phyloP scores from a whole-genome alignment of 306 rosid genomes.

The Delonix regia region DNA sequence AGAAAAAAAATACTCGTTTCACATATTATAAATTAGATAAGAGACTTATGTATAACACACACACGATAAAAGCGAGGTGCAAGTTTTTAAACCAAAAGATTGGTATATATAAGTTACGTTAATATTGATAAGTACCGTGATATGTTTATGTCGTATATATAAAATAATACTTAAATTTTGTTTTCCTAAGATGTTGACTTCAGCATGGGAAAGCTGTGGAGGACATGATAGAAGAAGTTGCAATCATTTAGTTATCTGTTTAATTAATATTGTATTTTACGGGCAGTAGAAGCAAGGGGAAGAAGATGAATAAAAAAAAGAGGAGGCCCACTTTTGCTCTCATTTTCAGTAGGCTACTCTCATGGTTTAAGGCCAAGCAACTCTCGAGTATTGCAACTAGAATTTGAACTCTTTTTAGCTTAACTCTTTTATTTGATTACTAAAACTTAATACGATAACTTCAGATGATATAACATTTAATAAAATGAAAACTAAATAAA shows the following conservation, averaged over 20 bases:
- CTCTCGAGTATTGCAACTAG: neutral
- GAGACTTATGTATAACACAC: no score
- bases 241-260: neutral
- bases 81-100: no score
- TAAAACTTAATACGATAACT: neutral
- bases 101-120: no score
- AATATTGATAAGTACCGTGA: no score
- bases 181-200: conserved; percentile 18
- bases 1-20: no score
- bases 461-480: no score
- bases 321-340: neutral
- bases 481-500: no score
- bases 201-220: conserved; percentile 15
- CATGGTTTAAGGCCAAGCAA: neutral
- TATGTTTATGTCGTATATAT: no score
- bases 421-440: neutral
- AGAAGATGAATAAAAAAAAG: neutral
- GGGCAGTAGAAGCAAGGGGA: neutral
- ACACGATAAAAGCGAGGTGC: no score
- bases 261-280: neutral
- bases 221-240: neutral
- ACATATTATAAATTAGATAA: no score
- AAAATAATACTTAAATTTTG: no score
- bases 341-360: neutral
- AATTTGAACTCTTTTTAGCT: neutral